Conservation (phyloP, 2,329 filamentous ascomycete species). For the Colletotrichum sp. region DNA sequence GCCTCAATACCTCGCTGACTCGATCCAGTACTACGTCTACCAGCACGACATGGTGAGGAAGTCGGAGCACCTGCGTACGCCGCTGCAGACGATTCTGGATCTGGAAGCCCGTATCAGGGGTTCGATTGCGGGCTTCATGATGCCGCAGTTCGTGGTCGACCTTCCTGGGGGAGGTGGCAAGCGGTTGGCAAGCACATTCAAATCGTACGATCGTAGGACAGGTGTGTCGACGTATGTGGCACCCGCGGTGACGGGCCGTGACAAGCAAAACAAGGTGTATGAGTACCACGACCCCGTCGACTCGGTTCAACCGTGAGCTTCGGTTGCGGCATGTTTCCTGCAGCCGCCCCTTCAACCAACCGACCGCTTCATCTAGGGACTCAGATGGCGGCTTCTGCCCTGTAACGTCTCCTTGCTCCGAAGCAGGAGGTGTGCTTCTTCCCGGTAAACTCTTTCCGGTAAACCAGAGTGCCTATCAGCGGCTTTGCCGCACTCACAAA, state of each 20-base stretch:
- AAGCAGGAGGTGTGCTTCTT: not conserved
- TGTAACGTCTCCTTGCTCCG: not conserved
- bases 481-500: not conserved
- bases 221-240: constrained; percentile 62
- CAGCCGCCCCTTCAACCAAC: not conserved
- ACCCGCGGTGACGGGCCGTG: constrained; percentile 53
- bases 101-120: constrained; percentile 64
- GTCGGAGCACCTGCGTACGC: constrained; percentile 67
- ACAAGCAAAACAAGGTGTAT: constrained; percentile 54
- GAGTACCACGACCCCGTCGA: constrained; percentile 61
- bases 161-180: constrained; percentile 69
- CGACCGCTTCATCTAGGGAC: not conserved
- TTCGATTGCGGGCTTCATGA: constrained; percentile 66
- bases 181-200: constrained; percentile 58
- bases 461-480: not conserved
- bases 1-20: not conserved
- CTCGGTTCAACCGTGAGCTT: not conserved
- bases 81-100: constrained; percentile 61
- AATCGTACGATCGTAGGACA: constrained; percentile 56
- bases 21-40: constrained; percentile 66
- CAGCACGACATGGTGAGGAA: constrained; percentile 67
- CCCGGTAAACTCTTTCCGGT: not conserved
- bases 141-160: constrained; percentile 67
- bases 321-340: not conserved
- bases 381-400: not conserved